phyloP scores from a whole-genome alignment of 257 asterid genomes.

The Solanum etuberosum region DNA sequence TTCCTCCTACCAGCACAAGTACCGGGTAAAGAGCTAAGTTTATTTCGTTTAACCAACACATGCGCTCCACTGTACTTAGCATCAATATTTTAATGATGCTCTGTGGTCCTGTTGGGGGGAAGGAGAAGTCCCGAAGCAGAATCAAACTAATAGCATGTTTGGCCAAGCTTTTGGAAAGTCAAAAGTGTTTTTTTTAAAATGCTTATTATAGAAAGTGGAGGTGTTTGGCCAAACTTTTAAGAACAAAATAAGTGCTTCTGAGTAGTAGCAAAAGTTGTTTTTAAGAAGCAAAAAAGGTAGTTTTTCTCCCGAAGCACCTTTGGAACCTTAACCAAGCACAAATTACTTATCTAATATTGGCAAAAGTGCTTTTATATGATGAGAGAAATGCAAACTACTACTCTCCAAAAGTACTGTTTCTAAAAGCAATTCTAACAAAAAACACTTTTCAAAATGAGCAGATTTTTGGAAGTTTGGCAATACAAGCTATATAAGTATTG shows the following conservation, averaged over 20 bases:
- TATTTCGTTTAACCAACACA: background rate
- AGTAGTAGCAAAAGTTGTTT: background rate
- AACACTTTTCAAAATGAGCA: background rate
- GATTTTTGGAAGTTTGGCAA: background rate
- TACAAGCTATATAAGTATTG: background rate
- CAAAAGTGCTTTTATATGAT: background rate
- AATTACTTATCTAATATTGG: background rate
- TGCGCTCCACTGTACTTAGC: background rate
- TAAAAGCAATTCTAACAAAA: background rate
- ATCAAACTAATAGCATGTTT: background rate
- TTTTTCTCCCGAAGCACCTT: background rate
- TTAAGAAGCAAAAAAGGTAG: background rate
- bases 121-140: background rate
- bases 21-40: background rate
- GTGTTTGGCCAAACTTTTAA: background rate
- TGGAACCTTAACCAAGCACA: background rate
- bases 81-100: background rate
- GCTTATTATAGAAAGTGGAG: background rate
- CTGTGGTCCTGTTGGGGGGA: background rate
- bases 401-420: background rate
- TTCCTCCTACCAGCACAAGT: background rate
- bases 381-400: background rate
- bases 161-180: background rate
- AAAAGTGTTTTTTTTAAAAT: background rate
- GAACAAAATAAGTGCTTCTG: background rate